phyloP scores from a whole-genome alignment of 2,329 filamentous ascomycete species.

The Aspergillus ibericus region DNA sequence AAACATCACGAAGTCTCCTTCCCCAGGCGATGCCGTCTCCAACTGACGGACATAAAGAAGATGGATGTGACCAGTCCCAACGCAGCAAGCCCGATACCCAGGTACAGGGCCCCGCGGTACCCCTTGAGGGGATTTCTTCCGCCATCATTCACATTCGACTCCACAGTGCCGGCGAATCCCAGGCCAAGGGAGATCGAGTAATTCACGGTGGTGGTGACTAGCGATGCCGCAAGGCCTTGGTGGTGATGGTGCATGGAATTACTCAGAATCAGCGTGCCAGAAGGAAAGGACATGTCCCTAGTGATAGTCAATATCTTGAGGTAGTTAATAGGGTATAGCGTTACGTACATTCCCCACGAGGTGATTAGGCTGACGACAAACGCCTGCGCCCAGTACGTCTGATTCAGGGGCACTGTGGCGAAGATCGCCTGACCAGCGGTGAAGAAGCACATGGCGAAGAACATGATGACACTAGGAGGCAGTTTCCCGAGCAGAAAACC shows the following conservation, averaged over 20 bases:
- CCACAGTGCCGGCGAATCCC: conserved; percentile 66
- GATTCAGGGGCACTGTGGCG: conserved; percentile 50
- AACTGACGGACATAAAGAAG: conserved; percentile 19
- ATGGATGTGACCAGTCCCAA: conserved; percentile 23
- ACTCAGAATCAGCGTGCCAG: conserved; percentile 61
- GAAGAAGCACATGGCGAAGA: conserved; percentile 41
- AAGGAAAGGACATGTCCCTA: conserved; percentile 67
- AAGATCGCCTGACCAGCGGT: conserved; percentile 42
- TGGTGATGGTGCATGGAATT: conserved; percentile 50
- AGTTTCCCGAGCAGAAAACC: conserved; percentile 35
- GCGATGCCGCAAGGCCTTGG: conserved; percentile 55
- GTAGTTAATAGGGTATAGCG: too few relatives aligned
- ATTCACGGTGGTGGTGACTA: conserved; percentile 67
- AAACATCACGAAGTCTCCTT: background rate
- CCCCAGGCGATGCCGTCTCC: background rate
- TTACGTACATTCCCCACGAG: conserved; percentile 32
- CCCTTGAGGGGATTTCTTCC: conserved; percentile 37
- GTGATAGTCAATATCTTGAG: conserved; percentile 28
- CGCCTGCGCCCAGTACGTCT: conserved; percentile 65
- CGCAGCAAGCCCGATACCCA: conserved; percentile 38
- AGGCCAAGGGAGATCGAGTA: conserved; percentile 68
- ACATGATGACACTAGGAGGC: conserved; percentile 29
- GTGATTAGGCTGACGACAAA: conserved; percentile 54
- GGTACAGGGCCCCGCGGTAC: conserved; percentile 43
- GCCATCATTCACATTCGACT: conserved; percentile 47